Conservation (phyloP, 2,329 filamentous ascomycete genomes). For the Cladosporium oxysporum region DNA sequence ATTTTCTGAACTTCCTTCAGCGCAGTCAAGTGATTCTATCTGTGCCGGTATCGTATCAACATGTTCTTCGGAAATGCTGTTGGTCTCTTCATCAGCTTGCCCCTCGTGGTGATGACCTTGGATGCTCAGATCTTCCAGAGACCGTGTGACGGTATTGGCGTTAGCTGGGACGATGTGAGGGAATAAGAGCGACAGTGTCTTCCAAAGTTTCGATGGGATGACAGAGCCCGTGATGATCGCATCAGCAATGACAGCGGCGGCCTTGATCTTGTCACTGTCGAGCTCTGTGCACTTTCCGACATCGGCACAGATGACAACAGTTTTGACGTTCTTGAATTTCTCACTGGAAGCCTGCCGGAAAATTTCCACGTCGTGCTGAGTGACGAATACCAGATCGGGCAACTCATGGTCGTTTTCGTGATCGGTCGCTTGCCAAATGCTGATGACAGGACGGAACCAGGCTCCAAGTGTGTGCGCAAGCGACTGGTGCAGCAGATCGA, state of each 20-base stretch:
- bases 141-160: not conserved
- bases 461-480: constrained; percentile 9
- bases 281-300: not conserved
- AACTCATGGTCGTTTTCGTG: not conserved
- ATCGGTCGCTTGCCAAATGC: not conserved
- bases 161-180: not conserved
- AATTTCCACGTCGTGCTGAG: not conserved
- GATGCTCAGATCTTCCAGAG: not conserved
- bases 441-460: constrained; percentile 6
- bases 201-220: constrained; percentile 7
- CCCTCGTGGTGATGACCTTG: not conserved
- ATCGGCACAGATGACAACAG: constrained; percentile 4
- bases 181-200: not conserved
- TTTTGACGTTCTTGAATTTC: constrained; percentile 2
- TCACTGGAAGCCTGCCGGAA: constrained; percentile 4
- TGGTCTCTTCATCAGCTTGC: not conserved
- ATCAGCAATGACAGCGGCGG: constrained; percentile 3
- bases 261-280: not conserved
- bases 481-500: not conserved
- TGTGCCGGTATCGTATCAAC: not conserved
- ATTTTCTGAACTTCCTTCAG: not conserved
- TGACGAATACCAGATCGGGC: constrained; percentile 7
- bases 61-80: not conserved
- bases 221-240: constrained; percentile 11
- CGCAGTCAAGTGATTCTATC: not conserved